phyloP scores from a whole-genome alignment of 345 rosid genomes.

The Lenwebbia sp. region DNA sequence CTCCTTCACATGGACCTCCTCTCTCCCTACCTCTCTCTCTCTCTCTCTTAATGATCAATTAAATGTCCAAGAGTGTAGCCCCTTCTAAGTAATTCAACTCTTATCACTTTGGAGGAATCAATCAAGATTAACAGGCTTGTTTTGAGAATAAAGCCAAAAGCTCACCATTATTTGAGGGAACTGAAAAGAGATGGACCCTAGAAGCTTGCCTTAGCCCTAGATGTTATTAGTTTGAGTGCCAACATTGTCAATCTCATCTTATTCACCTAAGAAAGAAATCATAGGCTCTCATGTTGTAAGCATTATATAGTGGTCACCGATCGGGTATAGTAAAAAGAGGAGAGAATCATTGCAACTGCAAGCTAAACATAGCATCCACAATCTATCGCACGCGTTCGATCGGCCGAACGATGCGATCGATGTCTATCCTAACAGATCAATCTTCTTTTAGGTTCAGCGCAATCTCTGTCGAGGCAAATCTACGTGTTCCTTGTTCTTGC shows the following conservation, averaged over 20 bases:
- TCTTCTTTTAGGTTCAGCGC: background rate
- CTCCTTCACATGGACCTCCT: background rate
- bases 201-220: background rate
- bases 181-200: background rate
- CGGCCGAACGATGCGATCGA: background rate
- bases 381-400: background rate
- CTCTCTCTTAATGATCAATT: background rate
- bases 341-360: background rate
- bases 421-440: accelerated
- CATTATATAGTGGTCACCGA: background rate
- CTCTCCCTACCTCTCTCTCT: background rate
- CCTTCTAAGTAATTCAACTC: background rate
- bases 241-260: background rate
- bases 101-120: background rate
- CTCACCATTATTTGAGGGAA: background rate
- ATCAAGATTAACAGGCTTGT: background rate
- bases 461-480: background rate
- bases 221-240: background rate
- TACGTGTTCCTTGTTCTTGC: accelerated
- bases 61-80: background rate
- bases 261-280: background rate
- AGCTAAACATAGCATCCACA: background rate
- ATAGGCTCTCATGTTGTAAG: background rate
- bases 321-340: background rate
- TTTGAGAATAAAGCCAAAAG: background rate